Base-by-base conservation (phyloP, 2,329 filamentous ascomycete species). In the Madurella fahalii region DNA sequence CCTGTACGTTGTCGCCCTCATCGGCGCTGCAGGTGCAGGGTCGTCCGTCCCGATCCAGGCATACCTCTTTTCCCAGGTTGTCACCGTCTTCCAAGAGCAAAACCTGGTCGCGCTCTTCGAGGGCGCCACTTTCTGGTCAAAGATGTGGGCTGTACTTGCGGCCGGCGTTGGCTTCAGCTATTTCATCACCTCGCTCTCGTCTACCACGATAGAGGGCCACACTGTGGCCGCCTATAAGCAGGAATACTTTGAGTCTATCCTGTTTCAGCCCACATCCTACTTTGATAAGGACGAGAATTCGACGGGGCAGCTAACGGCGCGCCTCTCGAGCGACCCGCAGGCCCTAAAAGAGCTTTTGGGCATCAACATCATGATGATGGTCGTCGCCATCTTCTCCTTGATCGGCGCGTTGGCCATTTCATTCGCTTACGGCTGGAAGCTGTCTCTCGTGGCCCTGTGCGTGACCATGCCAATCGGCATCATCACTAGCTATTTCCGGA, bases 381-480 rank as follows among this genome's bases (percentile, higher is more conserved):
- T 76, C 56, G 80, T 85, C 17, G 82, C 85, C 9, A 65, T 86
- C 18, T 85, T 89, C 65, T 86, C 81, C 47, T 69, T 92, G 2
- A 63, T 82, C 9, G 87, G 86, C 0, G 82, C 81, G 8, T 70
- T 89, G 13, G 73, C 78, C 42, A 86, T 92, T 49, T 78, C 85
- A 1, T 90, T 89, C 63, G 74, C 78, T 4, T 90, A 86, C 65
- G 85, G 86, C 1, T 92, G 89, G 89, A 92, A 90, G 67, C 75
- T 93, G 9, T 82, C 85, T 0, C 71, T 90, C 0, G 84, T 92
- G 0, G 78, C 81, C 0, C 72, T 84, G 9, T 86, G 83, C 61
- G 81, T 87, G 9, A 78, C 80, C 5, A 68, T 81, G 51, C 80
- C 80, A 0, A 65, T 83, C 18, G 72, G 76, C 43, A 59, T 82